Percentiles rank a stretch among this genome's conserved stretches.
Evolutionary conservation across 2,329 filamentous ascomycete species (phyloP).

Genomic region (Ceratocystis destructans): DNA sequence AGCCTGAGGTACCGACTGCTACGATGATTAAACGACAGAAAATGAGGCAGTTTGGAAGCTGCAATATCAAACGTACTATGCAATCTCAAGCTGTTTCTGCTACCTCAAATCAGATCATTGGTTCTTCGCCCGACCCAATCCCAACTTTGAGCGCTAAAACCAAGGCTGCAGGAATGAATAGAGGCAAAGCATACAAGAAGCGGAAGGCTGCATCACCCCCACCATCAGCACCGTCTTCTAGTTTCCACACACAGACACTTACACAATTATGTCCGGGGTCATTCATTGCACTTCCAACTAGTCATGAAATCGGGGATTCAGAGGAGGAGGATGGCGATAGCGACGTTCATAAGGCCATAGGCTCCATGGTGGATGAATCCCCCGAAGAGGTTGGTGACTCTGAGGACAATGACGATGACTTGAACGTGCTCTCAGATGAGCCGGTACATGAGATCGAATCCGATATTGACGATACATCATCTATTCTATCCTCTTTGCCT

Average conservation of each 20-base stretch:
- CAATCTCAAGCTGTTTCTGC: not conserved
- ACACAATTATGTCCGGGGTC: conserved; percentile 28
- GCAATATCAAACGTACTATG: conserved; percentile 16
- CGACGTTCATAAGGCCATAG: not conserved
- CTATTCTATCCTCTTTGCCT: not conserved
- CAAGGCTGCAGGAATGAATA: conserved; percentile 23
- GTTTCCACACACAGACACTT: conserved; percentile 31
- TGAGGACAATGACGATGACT: conserved; percentile 5
- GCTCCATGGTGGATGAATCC: too few species aligned
- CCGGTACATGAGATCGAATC: conserved; percentile 20
- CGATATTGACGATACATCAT: not conserved
- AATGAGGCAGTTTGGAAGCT: conserved; percentile 16
- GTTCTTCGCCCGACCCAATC: not conserved
- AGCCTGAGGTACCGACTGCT: conserved; percentile 16
- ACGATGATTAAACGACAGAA: conserved; percentile 21
- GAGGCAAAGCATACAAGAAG: conserved; percentile 23
- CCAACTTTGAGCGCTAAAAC: not conserved
- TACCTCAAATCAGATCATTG: not conserved
- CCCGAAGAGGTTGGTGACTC: not conserved
- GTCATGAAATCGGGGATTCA: conserved; percentile 27
- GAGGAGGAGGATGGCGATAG: conserved; percentile 27
- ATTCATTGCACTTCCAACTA: not conserved
- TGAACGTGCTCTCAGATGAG: not conserved
- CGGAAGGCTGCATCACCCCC: not conserved
- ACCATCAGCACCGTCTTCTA: conserved; percentile 20